phyloP scores from a whole-genome alignment of 2,329 filamentous ascomycete genomes.

The Chalara sp. region DNA sequence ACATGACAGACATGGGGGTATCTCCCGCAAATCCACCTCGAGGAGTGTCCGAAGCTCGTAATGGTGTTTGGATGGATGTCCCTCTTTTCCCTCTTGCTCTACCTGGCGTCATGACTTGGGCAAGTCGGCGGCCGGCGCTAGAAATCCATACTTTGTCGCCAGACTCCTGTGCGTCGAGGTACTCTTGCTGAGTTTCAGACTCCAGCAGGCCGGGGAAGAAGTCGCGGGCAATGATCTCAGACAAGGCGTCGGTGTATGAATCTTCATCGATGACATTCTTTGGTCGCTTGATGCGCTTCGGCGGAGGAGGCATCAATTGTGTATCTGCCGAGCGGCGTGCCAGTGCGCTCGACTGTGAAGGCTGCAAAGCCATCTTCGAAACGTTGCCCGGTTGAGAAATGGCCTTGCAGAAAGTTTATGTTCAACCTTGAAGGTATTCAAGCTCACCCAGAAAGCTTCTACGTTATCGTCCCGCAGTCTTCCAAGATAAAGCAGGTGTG shows the following conservation, averaged over 20 bases:
- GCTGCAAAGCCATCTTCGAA: constrained; percentile 7
- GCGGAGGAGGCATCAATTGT: constrained; percentile 82
- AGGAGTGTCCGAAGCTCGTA: constrained; percentile 47
- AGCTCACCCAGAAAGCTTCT: too few species aligned
- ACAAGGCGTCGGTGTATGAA: constrained; percentile 81
- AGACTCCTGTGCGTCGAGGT: constrained; percentile 83
- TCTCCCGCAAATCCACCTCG: constrained; percentile 60
- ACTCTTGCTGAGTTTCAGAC: constrained; percentile 82
- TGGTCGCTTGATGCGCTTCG: constrained; percentile 89
- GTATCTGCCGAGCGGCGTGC: constrained; percentile 54
- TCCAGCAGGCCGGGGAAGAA: constrained; percentile 92
- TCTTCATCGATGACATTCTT: constrained; percentile 88
- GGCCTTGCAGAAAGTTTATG: too few species aligned
- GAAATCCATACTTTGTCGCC: constrained; percentile 81
- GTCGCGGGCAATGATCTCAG: constrained; percentile 90
- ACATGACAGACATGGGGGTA: constrained; percentile 59
- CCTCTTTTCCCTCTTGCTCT: constrained; percentile 34
- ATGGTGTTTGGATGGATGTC: constrained; percentile 26
- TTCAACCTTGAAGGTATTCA: too few species aligned
- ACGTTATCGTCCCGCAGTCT: too few species aligned
- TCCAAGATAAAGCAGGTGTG: too few species aligned
- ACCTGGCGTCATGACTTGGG: constrained; percentile 76
- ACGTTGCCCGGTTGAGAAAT: too few species aligned
- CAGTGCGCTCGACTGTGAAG: constrained; percentile 46
- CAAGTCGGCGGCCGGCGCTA: constrained; percentile 65